phyloP scores from a whole-genome alignment of 2,329 filamentous ascomycete species.

The Monilinia aucupariae region DNA sequence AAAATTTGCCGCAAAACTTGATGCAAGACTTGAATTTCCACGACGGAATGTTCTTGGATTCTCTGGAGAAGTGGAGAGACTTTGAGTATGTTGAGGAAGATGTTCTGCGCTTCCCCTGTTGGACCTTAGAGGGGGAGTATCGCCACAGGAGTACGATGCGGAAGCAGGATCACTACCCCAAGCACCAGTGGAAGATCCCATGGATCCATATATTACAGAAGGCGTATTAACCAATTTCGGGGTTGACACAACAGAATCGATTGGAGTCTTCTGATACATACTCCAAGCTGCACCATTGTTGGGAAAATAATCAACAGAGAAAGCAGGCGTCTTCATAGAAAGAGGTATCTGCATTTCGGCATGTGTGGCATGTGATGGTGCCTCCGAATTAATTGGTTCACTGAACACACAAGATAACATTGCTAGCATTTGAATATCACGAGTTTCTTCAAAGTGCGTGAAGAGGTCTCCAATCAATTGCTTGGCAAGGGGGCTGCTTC shows the following conservation, averaged over 20 bases:
- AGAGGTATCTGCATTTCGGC: constrained; percentile 57
- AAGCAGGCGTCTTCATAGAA: constrained; percentile 60
- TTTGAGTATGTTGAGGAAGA: constrained; percentile 43
- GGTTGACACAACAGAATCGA: constrained; percentile 51
- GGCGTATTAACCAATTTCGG: constrained; percentile 54
- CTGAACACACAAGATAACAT: constrained; percentile 67
- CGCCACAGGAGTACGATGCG: constrained; percentile 56
- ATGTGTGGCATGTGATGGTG: constrained; percentile 44
- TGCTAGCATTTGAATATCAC: constrained; percentile 64
- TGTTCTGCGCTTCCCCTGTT: constrained; percentile 45
- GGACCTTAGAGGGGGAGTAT: constrained; percentile 51
- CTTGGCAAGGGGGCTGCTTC: constrained; percentile 57
- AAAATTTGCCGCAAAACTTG: constrained; percentile 51
- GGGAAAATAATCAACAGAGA: constrained; percentile 62
- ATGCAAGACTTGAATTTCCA: constrained; percentile 50
- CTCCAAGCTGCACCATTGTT: constrained; percentile 52
- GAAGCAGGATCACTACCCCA: constrained; percentile 51
- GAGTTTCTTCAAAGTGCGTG: constrained; percentile 55
- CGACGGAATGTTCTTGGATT: constrained; percentile 47
- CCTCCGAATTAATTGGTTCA: constrained; percentile 51
- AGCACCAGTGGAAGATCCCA: constrained; percentile 50
- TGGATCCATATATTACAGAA: constrained; percentile 48
- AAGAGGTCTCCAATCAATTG: constrained; percentile 59
- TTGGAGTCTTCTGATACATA: constrained; percentile 46
- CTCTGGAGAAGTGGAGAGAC: constrained; percentile 55